Conservation (phyloP, 2,329 filamentous ascomycete species). For the Colletotrichum musae region DNA sequence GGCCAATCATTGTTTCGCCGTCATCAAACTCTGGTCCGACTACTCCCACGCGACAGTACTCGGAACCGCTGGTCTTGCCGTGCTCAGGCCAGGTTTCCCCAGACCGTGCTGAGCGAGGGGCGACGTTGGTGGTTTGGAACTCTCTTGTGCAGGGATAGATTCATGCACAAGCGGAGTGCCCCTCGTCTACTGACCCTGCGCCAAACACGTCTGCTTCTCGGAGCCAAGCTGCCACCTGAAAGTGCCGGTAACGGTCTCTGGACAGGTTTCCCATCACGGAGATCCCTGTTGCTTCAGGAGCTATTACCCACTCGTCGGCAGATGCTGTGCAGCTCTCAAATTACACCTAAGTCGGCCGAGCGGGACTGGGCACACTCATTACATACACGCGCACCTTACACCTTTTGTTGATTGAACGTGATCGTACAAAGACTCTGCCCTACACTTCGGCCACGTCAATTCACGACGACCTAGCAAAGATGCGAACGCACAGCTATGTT, state of each 20-base stretch:
- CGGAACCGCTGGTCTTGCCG: too few relatives aligned
- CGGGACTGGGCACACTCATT: neutral
- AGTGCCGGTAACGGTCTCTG: too few relatives aligned
- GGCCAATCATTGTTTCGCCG: too few relatives aligned
- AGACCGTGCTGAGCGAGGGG: neutral
- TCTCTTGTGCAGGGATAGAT: neutral
- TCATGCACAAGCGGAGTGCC: constrained; percentile 1
- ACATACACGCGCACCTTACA: neutral
- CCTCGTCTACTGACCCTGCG: neutral
- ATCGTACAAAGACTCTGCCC: too few relatives aligned
- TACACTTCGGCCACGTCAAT: neutral
- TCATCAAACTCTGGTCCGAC: too few relatives aligned
- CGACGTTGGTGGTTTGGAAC: neutral
- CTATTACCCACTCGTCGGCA: neutral
- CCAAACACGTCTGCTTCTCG: neutral
- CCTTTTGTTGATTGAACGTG: too few relatives aligned
- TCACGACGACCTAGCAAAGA: neutral
- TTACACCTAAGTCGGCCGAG: neutral
- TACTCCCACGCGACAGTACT: too few relatives aligned
- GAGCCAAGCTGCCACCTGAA: constrained; percentile 7
- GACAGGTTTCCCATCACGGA: neutral
- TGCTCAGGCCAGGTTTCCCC: neutral
- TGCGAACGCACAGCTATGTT: neutral
- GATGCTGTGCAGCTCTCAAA: neutral
- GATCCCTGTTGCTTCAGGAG: neutral